These are phyloP conservation scores for Neoscytalidium dimidiatum DNA, from an alignment of 2,329 filamentous ascomycete species.

Conservation along the genomic window DNA sequence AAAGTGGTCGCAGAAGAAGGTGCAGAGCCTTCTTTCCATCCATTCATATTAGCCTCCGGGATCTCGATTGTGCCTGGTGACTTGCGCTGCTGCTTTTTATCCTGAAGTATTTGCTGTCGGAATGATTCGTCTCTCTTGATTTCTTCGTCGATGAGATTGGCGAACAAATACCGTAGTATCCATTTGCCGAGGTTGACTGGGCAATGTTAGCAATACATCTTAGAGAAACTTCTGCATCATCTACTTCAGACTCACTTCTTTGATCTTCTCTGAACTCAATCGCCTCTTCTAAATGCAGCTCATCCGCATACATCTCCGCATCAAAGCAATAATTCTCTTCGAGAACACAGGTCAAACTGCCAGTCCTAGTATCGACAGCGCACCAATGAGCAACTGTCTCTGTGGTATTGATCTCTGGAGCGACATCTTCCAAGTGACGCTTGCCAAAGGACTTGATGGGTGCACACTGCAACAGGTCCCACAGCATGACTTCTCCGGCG, in stretches of 20 bases:
- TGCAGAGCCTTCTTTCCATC: conserved; percentile 44
- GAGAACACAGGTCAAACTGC: conserved; percentile 83
- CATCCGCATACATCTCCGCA: conserved; percentile 94
- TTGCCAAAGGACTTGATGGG: conserved; percentile 93
- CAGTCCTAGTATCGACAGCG: conserved; percentile 89
- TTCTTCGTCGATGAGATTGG: conserved; percentile 85
- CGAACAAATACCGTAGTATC: conserved; percentile 91
- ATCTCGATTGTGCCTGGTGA: conserved; percentile 64
- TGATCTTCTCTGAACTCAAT: conserved; percentile 89
- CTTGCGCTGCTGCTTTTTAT: conserved; percentile 60
- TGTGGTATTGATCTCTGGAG: conserved; percentile 79
- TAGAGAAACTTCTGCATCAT: no score
- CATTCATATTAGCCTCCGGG: conserved; percentile 49
- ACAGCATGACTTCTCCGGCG: conserved; percentile 89
- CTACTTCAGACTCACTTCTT: conserved; percentile 69
- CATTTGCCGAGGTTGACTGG: conserved; percentile 94
- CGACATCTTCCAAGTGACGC: conserved; percentile 88
- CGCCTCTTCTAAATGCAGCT: conserved; percentile 72
- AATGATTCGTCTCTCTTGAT: conserved; percentile 76
- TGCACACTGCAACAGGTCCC: conserved; percentile 90
- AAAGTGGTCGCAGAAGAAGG: conserved; percentile 53
- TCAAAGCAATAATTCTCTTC: conserved; percentile 97
- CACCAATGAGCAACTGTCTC: conserved; percentile 96
- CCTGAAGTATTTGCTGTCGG: conserved; percentile 68
- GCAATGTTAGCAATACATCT: conserved; percentile 23